phyloP scores from a whole-genome alignment of 192 early-diverging fungal species.

The Coemansia sp. region DNA sequence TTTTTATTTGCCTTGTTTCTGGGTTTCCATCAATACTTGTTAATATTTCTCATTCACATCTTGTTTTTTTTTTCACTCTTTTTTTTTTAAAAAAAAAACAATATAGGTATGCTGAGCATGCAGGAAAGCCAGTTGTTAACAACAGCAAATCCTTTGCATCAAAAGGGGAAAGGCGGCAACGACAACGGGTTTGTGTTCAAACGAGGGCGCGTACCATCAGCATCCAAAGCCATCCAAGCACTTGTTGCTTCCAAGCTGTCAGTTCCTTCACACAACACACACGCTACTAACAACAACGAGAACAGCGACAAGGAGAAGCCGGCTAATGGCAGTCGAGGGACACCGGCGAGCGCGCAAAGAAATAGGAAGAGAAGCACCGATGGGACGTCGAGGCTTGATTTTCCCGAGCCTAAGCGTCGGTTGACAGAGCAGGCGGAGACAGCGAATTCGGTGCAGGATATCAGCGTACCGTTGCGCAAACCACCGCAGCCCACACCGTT shows the following conservation, averaged over 20 bases:
- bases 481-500: conserved; percentile 48
- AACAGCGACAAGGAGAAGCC: background rate
- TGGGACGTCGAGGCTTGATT: conserved; percentile 23
- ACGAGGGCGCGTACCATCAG: conserved; percentile 14
- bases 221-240: background rate
- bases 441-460: conserved; percentile 17
- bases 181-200: conserved; percentile 53
- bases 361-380: background rate
- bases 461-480: conserved; percentile 37
- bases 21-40: too few species aligned
- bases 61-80: background rate
- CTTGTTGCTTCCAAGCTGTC: background rate
- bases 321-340: background rate
- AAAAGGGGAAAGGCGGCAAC: conserved; percentile 20
- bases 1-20: too few species aligned
- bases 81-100: background rate
- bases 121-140: background rate
- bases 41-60: too few species aligned
- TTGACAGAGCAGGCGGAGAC: conserved; percentile 5
- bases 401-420: conserved; percentile 44
- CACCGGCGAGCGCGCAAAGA: background rate
- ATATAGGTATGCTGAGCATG: background rate
- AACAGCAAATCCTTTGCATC: conserved; percentile 2
- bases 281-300: background rate
- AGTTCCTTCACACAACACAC: background rate